Percentiles rank a stretch among this genome's conserved stretches.
phyloP scores from a whole-genome alignment of 2,329 filamentous ascomycete genomes.

The Ceratocystis albifundus region DNA sequence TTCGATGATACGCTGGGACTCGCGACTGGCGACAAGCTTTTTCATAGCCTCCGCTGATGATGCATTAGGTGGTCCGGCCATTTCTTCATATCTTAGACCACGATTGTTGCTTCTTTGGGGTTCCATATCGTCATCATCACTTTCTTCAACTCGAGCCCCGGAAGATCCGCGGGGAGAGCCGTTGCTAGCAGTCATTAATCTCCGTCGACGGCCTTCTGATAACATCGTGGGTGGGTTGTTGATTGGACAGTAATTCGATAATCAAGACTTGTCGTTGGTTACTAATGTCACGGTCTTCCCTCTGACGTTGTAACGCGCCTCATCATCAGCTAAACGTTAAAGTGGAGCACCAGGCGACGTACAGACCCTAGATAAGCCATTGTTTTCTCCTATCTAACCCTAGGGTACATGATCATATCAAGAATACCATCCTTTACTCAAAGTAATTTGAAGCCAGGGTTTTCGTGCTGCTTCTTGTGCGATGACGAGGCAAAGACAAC shows the following conservation, averaged over 20 bases:
- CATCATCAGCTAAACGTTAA: background rate
- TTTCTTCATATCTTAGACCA: constrained; percentile 6
- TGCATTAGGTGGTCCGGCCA: constrained; percentile 10
- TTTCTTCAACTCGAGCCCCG: background rate
- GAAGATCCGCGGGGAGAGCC: background rate
- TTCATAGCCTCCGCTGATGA: background rate
- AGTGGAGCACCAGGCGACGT: background rate
- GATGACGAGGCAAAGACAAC: background rate
- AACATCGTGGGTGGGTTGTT: background rate
- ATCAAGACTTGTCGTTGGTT: background rate
- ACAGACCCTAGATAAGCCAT: background rate
- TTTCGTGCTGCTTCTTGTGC: constrained; percentile 4
- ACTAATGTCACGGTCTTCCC: background rate
- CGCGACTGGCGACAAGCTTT: background rate
- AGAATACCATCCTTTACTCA: background rate
- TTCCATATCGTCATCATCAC: background rate
- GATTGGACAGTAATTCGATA: background rate
- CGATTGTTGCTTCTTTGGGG: background rate
- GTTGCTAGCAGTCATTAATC: background rate
- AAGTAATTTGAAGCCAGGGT: background rate
- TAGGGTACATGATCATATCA: background rate
- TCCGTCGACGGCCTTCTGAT: background rate
- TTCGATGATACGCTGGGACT: constrained; percentile 9
- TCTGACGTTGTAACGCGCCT: background rate
- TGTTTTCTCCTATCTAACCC: background rate